Percentiles rank a stretch among this genome's conserved stretches.
Evolutionary conservation across 1,284 basidiomycete genomes (phyloP).

Genomic region (Cryptococcus maquisensis): DNA sequence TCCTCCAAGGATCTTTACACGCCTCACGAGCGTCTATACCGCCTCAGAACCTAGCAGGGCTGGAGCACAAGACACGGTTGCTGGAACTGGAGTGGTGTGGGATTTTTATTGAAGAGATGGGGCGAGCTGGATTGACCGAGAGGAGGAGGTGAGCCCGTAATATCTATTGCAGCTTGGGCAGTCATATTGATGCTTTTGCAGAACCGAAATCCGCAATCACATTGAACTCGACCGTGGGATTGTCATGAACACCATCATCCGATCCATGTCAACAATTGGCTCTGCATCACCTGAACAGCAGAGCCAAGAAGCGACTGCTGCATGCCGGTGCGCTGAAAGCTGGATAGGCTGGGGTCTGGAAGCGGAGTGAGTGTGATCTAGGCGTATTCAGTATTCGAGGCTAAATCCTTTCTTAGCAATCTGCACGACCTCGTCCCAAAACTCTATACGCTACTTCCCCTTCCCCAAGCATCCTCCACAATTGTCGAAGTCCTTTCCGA

Average conservation of each 20-base stretch:
- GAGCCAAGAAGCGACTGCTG: slow-evolving; percentile 60
- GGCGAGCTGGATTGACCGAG: slow-evolving; percentile 67
- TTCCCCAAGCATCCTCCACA: slow-evolving; percentile 63
- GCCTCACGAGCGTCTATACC: slow-evolving; percentile 13
- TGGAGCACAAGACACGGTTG: slow-evolving; percentile 29
- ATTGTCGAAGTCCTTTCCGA: slow-evolving; percentile 71
- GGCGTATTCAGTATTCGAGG: not conserved
- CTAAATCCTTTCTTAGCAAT: slow-evolving; percentile 49
- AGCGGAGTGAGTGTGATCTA: slow-evolving; percentile 56
- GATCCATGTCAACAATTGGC: slow-evolving; percentile 50
- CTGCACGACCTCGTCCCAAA: slow-evolving; percentile 47
- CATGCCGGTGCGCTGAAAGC: slow-evolving; percentile 70
- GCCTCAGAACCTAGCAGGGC: slow-evolving; percentile 8
- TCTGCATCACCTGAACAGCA: slow-evolving; percentile 27
- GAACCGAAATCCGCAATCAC: slow-evolving; percentile 33
- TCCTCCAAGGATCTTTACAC: slow-evolving; percentile 15
- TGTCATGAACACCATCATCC: slow-evolving; percentile 63
- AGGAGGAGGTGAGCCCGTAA: slow-evolving; percentile 62
- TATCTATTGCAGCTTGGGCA: not conserved
- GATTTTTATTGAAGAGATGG: slow-evolving; percentile 78
- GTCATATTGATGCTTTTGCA: slow-evolving; percentile 7
- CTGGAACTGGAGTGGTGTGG: slow-evolving; percentile 67
- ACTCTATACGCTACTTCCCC: slow-evolving; percentile 54
- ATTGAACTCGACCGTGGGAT: slow-evolving; percentile 58
- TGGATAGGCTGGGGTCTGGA: slow-evolving; percentile 69